These are phyloP conservation scores for Tulasnella sp. DNA, from an alignment of 768 basidiomycete genomes.

Conservation along the genomic window DNA sequence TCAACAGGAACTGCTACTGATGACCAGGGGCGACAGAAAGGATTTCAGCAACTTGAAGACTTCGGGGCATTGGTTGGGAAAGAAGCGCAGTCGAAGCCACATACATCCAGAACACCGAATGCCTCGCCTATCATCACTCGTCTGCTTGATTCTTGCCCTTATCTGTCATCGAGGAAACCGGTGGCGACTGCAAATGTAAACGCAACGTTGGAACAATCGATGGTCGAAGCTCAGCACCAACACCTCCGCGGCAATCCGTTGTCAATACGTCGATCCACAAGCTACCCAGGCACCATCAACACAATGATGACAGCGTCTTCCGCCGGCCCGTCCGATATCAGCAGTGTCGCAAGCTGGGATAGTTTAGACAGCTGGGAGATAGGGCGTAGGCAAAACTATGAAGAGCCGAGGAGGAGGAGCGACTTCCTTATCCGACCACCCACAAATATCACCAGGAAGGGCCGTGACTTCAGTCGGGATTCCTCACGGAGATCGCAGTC, in stretches of 20 bases:
- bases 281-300: neutral
- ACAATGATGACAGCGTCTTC: neutral
- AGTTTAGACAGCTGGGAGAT: conserved; percentile 15
- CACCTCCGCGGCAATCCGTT: neutral
- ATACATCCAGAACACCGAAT: too few species aligned
- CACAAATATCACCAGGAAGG: neutral
- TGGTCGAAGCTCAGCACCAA: neutral
- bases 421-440: neutral
- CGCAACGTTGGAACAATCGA: too few species aligned
- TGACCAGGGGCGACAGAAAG: too few species aligned
- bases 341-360: conserved; percentile 14
- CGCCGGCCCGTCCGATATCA: conserved; percentile 5
- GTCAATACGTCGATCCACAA: conserved; percentile 5
- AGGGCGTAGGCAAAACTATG: conserved; percentile 3
- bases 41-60: too few species aligned
- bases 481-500: neutral
- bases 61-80: too few species aligned
- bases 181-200: too few species aligned
- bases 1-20: too few species aligned
- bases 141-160: too few species aligned
- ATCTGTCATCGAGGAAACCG: too few species aligned
- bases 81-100: too few species aligned
- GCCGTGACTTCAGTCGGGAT: neutral
- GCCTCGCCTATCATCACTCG: too few species aligned
- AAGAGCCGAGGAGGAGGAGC: conserved; percentile 3